Evolutionary conservation across 2,329 filamentous ascomycete genomes (phyloP), one percentile per base, ranked within the genome.

Genomic region (Talaromyces sp.): DNA sequence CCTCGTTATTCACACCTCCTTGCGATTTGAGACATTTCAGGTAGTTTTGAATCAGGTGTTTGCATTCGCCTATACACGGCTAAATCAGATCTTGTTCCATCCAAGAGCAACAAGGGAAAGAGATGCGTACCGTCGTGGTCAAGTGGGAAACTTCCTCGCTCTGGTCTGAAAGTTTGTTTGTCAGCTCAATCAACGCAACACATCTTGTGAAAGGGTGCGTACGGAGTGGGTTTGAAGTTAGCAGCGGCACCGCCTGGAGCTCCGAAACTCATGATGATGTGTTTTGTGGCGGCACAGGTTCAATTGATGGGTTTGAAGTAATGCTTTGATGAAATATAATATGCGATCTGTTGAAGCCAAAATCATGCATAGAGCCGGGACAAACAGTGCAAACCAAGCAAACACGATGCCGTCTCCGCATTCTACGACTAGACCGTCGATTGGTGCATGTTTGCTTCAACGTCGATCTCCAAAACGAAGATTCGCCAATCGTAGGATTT

Each of bases 91-190:
- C 27, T 59, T 13, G 10, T 50, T 39, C 10, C 22, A 7, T 8
- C n/a, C 19, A 33, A 27, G 7, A 3, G 8, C 8, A 7, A 41
- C 6, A 41, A 3, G 27, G 25, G 13, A 31, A 31, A 43, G 39
- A 33, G 52, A 54, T 47, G 47, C 62, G 41, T 80, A 89, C 87
- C 92, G 77, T 97, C 93, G 73, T 97, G 93, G 78, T 98, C 94
- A 64, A 98, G 87, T n/a, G 94, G 94, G 74, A 98, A 98, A 72
- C 92, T 96, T 64, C 94, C 94, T 72, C 93, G 89, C 77, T 97
- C 91, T 5, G 94, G 94, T 65, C 92, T 95, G 45, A 25, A 17
- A 27, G 15, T 8, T 6, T 15, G n/a, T 56, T 49, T 39, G 50
- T 52, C 45, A 43, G 37, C 25, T 19, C 56, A 41, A 19, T 25